Conservation (phyloP, 495 filamentous ascomycete genomes). For the Penicillium roqueforti region DNA sequence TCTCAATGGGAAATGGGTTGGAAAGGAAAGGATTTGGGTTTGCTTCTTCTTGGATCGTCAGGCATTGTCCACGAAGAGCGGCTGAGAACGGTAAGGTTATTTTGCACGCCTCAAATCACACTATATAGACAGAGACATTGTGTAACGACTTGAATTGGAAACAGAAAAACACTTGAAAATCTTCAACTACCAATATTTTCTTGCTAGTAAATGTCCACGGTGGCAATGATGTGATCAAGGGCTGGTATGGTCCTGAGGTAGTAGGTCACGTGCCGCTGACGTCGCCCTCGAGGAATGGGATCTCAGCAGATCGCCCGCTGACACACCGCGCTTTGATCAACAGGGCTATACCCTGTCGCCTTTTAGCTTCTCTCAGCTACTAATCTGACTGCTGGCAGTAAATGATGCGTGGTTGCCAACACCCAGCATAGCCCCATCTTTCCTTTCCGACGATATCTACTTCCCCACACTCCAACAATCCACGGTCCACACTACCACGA, state of each 20-base stretch:
- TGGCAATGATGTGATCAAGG: not conserved
- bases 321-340: not conserved
- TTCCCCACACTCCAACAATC: not conserved
- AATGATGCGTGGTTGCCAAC: not conserved
- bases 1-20: conserved; percentile 6
- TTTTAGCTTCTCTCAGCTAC: not conserved
- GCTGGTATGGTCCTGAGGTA: not conserved
- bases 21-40: conserved; percentile 8
- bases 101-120: conserved; percentile 4
- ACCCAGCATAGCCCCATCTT: not conserved
- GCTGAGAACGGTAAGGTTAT: conserved; percentile 3
- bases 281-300: conserved; percentile 1
- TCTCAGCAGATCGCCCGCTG: not conserved
- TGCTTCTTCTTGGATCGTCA: conserved; percentile 15
- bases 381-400: not conserved
- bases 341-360: not conserved
- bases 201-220: not conserved
- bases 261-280: conserved; percentile 8
- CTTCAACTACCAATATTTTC: not conserved
- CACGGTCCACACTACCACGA: not conserved
- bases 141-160: conserved; percentile 11
- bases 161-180: not conserved
- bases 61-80: conserved; percentile 18
- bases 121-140: conserved; percentile 9
- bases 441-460: not conserved